Base-by-base conservation (phyloP, 2,329 filamentous ascomycete genomes). In the Talaromyces islandicus region DNA sequence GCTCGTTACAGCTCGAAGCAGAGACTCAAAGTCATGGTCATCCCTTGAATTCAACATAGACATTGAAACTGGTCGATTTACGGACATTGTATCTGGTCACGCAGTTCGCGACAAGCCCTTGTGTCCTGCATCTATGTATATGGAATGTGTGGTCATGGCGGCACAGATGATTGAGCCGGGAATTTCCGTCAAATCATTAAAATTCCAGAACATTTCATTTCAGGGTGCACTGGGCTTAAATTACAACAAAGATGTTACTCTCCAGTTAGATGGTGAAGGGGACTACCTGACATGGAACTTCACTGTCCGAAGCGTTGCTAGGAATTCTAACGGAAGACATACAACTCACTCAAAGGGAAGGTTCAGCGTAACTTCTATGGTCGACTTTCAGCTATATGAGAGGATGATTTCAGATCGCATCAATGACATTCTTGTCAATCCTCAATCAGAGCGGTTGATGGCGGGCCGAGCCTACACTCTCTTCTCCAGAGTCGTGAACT, bases 51-150 rank as follows among this genome's bases (percentile, higher is more conserved):
- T 59, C 41, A 54, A 43, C 43, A 59, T 59, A 5, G 51, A 59
- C 21, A 56, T 12, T 24, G 43, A 59, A 35, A 59, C 58, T 4
- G 56, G 58, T 43, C 52, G 58, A 11, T 59, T 59, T 29, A 56
- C 58, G 7, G 52, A 59, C 19, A 59, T 59, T 21, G 58, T 59
- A 3, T 59, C 58, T 14, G 58, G 52, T 11, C 58, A 59, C n/a
- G 58, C 58, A 14, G 58, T 59, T 56, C 59, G 59, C 21, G 48
- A 54, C 10, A 48, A 50, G 21, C 59, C 59, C 4, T 21, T 60
- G 11, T 60, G 59, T 29, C 59, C 59, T 2, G 59, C 59, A n/a
- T 60, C 59, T 2, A 60, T 60, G 59, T 60, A 60, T 14, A 60
- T 60, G 59, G 59, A 60, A 29, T 60, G 59, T 32, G 59, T 54